Percentiles rank a stretch among this genome's conserved stretches.
These are phyloP conservation scores for Lachnellula suecica DNA, from an alignment of 2,329 filamentous ascomycete genomes.

Conservation along the genomic window DNA sequence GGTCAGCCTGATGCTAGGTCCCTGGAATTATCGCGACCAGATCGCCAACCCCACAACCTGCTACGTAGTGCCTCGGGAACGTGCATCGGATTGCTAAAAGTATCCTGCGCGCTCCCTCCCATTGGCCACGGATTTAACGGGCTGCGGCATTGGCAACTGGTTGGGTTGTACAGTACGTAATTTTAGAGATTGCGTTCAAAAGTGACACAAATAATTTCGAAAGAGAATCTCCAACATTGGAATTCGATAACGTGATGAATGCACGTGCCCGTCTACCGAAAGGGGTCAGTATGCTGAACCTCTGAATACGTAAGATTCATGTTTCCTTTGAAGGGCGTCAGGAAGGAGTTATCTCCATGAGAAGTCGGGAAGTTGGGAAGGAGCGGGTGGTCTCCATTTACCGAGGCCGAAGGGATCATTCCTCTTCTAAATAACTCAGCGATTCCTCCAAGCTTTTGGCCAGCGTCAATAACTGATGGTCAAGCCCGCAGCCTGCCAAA, in stretches of 20 bases:
- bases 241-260: neutral
- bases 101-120: slow-evolving; percentile 3
- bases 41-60: slow-evolving; percentile 23
- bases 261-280: neutral
- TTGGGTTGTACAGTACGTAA: slow-evolving; percentile 13
- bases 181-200: slow-evolving; percentile 12
- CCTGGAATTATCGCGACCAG: slow-evolving; percentile 5
- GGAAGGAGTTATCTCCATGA: neutral
- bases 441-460: slow-evolving; percentile 29
- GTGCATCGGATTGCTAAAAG: slow-evolving; percentile 23
- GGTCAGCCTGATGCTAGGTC: neutral
- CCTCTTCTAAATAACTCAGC: slow-evolving; percentile 17
- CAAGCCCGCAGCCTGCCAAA: slow-evolving; percentile 39
- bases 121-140: slow-evolving; percentile 12
- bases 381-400: neutral
- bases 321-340: neutral
- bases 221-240: slow-evolving; percentile 1
- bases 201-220: slow-evolving; percentile 9
- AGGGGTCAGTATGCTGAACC: no score
- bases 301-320: neutral
- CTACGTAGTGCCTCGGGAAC: slow-evolving; percentile 10
- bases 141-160: slow-evolving; percentile 5
- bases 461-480: slow-evolving; percentile 39
- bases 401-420: slow-evolving; percentile 4
- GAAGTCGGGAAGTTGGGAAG: no score